phyloP scores from a whole-genome alignment of 768 basidiomycete species.

The Rhodotorula kratochvilovae region DNA sequence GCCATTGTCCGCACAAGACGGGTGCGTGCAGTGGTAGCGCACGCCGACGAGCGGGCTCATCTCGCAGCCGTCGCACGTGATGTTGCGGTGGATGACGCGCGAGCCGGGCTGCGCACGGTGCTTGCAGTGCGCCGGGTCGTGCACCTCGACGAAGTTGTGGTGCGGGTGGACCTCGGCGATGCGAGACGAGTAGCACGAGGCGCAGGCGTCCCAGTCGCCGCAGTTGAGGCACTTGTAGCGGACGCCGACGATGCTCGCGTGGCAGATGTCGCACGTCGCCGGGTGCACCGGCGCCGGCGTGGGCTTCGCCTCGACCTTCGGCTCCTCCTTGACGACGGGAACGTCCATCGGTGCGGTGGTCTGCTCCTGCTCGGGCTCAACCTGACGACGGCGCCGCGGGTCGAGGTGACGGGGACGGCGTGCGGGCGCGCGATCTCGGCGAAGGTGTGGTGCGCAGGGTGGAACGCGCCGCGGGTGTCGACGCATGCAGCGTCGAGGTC shows the following conservation, averaged over 20 bases:
- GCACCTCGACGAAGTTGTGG: slow-evolving; percentile 27
- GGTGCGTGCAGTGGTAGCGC: slow-evolving; percentile 81
- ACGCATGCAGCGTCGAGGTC: slow-evolving; percentile 31
- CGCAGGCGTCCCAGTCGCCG: slow-evolving; percentile 28
- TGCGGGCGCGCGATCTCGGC: slow-evolving; percentile 20
- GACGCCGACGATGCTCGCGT: slow-evolving; percentile 58
- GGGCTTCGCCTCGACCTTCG: neutral
- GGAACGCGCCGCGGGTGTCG: slow-evolving; percentile 18
- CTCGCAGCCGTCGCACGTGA: slow-evolving; percentile 73
- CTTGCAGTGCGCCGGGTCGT: neutral
- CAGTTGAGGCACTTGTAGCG: slow-evolving; percentile 63
- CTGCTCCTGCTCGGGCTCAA: neutral
- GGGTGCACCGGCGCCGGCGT: slow-evolving; percentile 19
- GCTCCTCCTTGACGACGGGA: neutral
- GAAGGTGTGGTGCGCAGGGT: slow-evolving; percentile 22
- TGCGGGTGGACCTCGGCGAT: slow-evolving; percentile 13
- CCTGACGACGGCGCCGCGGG: slow-evolving; percentile 5
- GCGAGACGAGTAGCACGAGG: neutral
- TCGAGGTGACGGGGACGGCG: neutral
- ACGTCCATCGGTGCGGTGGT: neutral
- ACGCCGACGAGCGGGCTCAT: slow-evolving; percentile 60
- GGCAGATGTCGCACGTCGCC: slow-evolving; percentile 61
- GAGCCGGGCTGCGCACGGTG: neutral
- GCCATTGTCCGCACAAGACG: slow-evolving; percentile 59
- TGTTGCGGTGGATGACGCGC: slow-evolving; percentile 52